Evolutionary conservation across 2,329 filamentous ascomycete species (phyloP).

Genomic region (Calonectria henricotiae): DNA sequence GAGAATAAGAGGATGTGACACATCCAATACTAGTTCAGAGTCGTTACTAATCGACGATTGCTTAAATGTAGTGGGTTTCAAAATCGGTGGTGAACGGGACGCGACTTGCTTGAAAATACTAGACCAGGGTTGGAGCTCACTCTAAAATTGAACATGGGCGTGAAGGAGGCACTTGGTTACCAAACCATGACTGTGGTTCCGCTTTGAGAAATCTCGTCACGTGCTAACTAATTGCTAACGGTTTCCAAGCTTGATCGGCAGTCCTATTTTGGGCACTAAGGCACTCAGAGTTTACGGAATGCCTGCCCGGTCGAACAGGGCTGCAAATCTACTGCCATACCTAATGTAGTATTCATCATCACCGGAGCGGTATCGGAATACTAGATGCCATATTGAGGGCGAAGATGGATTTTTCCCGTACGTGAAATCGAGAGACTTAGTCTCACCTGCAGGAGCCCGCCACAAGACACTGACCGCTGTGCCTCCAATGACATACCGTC

Average conservation of each 20-base stretch:
- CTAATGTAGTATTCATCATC: not conserved
- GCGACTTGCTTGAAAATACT: conserved; percentile 7
- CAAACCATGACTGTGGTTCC: not conserved
- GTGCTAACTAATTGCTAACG: not conserved
- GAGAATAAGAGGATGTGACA: not conserved
- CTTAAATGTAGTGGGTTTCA: conserved; percentile 31
- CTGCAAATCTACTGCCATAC: conserved; percentile 1
- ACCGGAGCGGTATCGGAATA: not conserved
- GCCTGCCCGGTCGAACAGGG: conserved; percentile 8
- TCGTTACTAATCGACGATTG: conserved; percentile 14
- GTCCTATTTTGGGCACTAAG: conserved; percentile 8
- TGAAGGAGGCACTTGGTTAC: conserved; percentile 7
- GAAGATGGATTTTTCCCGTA: conserved; percentile 21
- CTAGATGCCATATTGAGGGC: conserved; percentile 3
- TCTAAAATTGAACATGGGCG: conserved; percentile 22
- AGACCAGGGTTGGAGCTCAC: conserved; percentile 21
- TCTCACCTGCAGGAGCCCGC: conserved; percentile 35
- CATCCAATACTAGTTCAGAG: conserved; percentile 8
- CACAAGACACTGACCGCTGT: not conserved
- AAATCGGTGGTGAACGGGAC: conserved; percentile 30
- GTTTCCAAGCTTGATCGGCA: conserved; percentile 20
- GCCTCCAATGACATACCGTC: conserved; percentile 9
- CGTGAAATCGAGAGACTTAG: conserved; percentile 20
- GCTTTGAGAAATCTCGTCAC: conserved; percentile 18
- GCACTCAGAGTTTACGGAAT: not conserved